A percentile compares a stretch with the other conserved stretches of the same genome.
Conservation (phyloP, 768 basidiomycete species). For the Gyrodon lividus region DNA sequence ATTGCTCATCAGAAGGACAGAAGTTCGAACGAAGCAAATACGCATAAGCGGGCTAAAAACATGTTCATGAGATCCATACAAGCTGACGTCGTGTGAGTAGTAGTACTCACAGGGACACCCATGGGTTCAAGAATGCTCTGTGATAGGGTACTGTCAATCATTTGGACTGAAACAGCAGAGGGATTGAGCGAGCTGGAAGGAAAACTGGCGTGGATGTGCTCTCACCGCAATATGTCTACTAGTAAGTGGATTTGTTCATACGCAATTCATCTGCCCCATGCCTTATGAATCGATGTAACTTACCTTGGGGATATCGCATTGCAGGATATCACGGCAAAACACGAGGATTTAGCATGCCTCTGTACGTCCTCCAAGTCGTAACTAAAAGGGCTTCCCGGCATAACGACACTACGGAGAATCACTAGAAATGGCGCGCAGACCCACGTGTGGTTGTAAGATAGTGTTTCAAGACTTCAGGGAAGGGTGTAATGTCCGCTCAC, state of each 20-base stretch:
- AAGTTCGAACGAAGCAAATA: constrained; percentile 15
- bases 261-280: neutral
- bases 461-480: no score
- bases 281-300: neutral
- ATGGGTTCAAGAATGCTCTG: neutral
- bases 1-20: constrained; percentile 12
- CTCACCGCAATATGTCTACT: neutral
- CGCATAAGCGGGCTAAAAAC: constrained; percentile 9
- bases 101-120: constrained; percentile 15
- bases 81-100: neutral
- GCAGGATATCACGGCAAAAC: neutral
- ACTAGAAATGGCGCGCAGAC: no score
- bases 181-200: neutral
- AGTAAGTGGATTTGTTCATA: neutral
- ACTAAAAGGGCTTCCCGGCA: neutral
- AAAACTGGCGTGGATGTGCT: neutral
- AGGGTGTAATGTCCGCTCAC: neutral
- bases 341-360: neutral
- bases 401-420: neutral
- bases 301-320: neutral
- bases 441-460: no score
- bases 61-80: neutral
- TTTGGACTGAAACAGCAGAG: neutral
- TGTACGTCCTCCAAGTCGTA: neutral
- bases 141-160: neutral